Percentiles rank a stretch among this genome's conserved stretches.
Conservation (phyloP, 495 filamentous ascomycete species). For the Podospora pseudocomata region DNA sequence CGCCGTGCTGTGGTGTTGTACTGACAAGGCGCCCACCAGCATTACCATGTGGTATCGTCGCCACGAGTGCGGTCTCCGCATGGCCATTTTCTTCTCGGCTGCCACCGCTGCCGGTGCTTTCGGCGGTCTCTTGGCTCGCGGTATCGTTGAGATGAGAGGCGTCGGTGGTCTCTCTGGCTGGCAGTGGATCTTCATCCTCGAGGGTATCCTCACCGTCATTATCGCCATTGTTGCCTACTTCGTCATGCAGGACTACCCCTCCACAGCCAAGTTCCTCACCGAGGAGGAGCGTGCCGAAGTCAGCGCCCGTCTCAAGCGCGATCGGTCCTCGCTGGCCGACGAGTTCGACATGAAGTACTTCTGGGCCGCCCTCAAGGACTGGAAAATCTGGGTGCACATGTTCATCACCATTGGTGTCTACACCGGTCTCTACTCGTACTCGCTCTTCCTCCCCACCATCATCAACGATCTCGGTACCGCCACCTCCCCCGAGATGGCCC, state of each 20-base stretch:
- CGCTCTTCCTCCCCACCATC: constrained; percentile 65
- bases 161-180: constrained; percentile 62
- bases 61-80: constrained; percentile 60
- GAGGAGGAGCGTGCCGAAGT: constrained; percentile 65
- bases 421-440: constrained; percentile 62
- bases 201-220: constrained; percentile 65
- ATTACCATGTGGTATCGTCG: constrained; percentile 69
- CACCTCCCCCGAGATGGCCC: constrained; percentile 51
- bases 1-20: constrained; percentile 28
- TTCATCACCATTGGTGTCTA: constrained; percentile 49
- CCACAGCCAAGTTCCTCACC: constrained; percentile 68
- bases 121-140: constrained; percentile 69
- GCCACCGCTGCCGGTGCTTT: constrained; percentile 76
- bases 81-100: constrained; percentile 81
- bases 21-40: constrained; percentile 25
- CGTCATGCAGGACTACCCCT: constrained; percentile 76
- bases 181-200: constrained; percentile 74
- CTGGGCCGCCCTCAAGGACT: constrained; percentile 68
- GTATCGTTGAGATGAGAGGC: constrained; percentile 63
- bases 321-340: constrained; percentile 74
- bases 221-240: constrained; percentile 56
- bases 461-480: constrained; percentile 53
- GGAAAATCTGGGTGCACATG: constrained; percentile 68
- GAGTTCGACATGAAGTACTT: constrained; percentile 70
- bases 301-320: constrained; percentile 58